Base-by-base conservation (phyloP, 176 grass and related monocot species). In the Cenchrus americanus region DNA sequence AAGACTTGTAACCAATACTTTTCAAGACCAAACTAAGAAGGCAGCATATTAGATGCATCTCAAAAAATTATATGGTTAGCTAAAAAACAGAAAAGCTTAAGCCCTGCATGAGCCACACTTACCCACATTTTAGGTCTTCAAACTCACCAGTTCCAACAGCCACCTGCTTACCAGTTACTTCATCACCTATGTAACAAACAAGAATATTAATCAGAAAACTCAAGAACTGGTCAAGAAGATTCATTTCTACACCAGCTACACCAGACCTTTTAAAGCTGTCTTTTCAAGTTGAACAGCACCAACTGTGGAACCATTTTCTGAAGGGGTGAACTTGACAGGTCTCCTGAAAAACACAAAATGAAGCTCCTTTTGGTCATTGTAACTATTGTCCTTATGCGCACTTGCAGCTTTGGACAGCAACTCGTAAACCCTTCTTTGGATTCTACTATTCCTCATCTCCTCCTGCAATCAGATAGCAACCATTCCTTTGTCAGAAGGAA, bases 1-100 rank as follows among this genome's bases (percentile, higher is more conserved):
- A 73, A 72, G 92, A 98, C 85, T 95, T 98, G 87, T 93, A 95
- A 55, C 95, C 95, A 58, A 98, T 91, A 79, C 92, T 98, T 85
- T 98, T 98, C 81, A 98, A 87, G 13, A 95, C 90, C 76, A 98
- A 30, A 61, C 95, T 98, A 83, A 73, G 65, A 57, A 80, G 27
- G 83, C 48, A 74, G 46, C 67, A 87, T 43, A 69, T 82, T 80
- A 82, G 47, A 78, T 47, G 44, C 54, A 57, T 71, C 18, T 50
- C 30, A 10, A 46, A 63, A 83, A 88, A 46, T 7, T 7, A 5
- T 27, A 46, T 2, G 6, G 24, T 70, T 75, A 76, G 81, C 4
- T 37, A n/a, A 22, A 71, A 65, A 34, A 58, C 80, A 54, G 27
- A 47, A 73, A 87, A 78, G 7, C 8, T 66, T 69, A 83, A 86